These are phyloP conservation scores for Lichtheimia hyalospora DNA, from an alignment of 371 early-diverging fungal species.

Conservation along the genomic window DNA sequence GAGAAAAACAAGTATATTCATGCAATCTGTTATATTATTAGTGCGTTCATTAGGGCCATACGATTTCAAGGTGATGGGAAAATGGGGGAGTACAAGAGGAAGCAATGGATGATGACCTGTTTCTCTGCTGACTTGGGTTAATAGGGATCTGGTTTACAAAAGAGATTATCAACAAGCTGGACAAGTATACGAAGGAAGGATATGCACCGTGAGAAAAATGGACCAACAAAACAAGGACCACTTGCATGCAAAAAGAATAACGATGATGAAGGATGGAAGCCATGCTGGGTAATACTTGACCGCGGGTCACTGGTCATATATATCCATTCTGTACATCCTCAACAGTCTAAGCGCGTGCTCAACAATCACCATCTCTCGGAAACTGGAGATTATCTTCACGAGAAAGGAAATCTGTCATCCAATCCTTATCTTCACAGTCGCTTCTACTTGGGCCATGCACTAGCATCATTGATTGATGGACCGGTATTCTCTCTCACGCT, in stretches of 20 bases:
- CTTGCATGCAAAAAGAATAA: conserved; percentile 12
- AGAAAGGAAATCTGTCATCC: conserved; percentile 13
- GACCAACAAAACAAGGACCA: conserved; percentile 27
- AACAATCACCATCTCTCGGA: background rate
- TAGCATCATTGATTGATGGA: conserved; percentile 8
- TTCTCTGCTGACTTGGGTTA: too few species aligned
- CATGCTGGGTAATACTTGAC: conserved; percentile 27
- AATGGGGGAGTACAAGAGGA: too few species aligned
- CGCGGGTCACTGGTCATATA: conserved; percentile 25
- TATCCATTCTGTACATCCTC: conserved; percentile 6
- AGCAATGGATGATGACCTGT: too few species aligned
- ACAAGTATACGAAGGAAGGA: conserved; percentile 18
- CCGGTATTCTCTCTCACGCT: conserved; percentile 16
- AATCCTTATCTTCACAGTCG: conserved; percentile 8
- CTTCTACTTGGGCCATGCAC: conserved; percentile 16
- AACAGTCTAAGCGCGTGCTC: background rate
- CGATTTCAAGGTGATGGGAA: too few species aligned
- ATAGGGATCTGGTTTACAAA: too few species aligned
- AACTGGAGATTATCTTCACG: conserved; percentile 16
- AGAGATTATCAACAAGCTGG: conserved; percentile 8
- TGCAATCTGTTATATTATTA: too few species aligned
- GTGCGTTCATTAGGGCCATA: too few species aligned
- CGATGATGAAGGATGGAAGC: conserved; percentile 16
- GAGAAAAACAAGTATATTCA: background rate
- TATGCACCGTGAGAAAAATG: conserved; percentile 15